Percentiles rank a stretch among this genome's conserved stretches.
Conservation (phyloP, 495 filamentous ascomycete species). For the Pseudotulostoma volvatum region DNA sequence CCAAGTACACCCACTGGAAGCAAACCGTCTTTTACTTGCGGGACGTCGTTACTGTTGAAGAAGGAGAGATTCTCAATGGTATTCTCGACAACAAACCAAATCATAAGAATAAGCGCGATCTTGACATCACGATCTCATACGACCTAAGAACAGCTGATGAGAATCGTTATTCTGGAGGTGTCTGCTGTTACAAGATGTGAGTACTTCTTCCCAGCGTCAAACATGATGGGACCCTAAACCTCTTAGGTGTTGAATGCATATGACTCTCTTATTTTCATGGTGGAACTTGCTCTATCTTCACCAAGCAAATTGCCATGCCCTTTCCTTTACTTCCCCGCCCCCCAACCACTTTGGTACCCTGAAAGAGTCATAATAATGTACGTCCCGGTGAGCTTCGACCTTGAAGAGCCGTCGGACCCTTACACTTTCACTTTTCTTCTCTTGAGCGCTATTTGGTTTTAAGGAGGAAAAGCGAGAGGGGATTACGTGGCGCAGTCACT, state of each 20-base stretch:
- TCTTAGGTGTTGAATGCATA: conserved; percentile 32
- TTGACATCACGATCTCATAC: conserved; percentile 83
- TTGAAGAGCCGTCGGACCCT: conserved; percentile 10
- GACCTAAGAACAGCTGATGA: conserved; percentile 57
- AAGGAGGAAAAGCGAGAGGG: conserved; percentile 29
- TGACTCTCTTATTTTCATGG: neutral
- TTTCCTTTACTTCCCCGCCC: conserved; percentile 10
- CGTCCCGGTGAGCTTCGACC: conserved; percentile 11
- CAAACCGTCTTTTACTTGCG: conserved; percentile 83
- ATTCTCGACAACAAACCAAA: conserved; percentile 72
- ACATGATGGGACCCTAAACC: conserved; percentile 13
- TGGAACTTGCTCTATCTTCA: conserved; percentile 4
- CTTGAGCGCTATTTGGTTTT: conserved; percentile 25
- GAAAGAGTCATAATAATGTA: no score
- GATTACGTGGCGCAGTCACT: conserved; percentile 29
- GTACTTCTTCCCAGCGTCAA: conserved; percentile 3
- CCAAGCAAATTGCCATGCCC: conserved; percentile 4
- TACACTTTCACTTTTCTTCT: conserved; percentile 10
- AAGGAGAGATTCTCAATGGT: conserved; percentile 57
- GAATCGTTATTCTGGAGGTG: conserved; percentile 48
- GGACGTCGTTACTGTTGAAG: conserved; percentile 70
- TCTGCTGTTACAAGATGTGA: conserved; percentile 82
- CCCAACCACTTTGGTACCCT: conserved; percentile 10
- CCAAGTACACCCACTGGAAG: conserved; percentile 91
- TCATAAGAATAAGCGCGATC: conserved; percentile 80